phyloP scores from a whole-genome alignment of 768 basidiomycete genomes.

The Pulveroboletus sp. region DNA sequence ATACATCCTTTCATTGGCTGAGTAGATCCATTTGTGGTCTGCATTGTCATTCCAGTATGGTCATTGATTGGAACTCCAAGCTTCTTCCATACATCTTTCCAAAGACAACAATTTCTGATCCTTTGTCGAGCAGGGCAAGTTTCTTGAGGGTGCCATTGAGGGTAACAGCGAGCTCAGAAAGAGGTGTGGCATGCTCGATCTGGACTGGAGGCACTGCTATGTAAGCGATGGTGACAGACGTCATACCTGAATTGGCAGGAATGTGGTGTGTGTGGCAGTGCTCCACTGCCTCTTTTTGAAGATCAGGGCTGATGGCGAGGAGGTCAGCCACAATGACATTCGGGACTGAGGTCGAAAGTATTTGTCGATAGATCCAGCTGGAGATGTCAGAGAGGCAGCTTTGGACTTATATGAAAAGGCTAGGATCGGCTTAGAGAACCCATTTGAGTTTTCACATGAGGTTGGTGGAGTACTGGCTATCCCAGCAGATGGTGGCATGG shows the following conservation, averaged over 20 bases:
- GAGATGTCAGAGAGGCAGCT: not conserved
- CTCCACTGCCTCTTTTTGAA: constrained; percentile 5
- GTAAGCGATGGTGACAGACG: not conserved
- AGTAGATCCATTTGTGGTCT: constrained; percentile 17
- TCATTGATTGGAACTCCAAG: constrained; percentile 14
- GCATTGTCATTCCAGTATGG: constrained; percentile 18
- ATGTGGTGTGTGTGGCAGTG: constrained; percentile 1
- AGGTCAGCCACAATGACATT: constrained; percentile 9
- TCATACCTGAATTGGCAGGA: not conserved
- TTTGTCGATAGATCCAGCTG: not conserved
- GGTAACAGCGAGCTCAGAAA: not conserved
- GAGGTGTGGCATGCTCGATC: constrained; percentile 4
- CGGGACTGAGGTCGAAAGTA: constrained; percentile 1
- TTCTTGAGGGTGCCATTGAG: not conserved
- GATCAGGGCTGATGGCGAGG: constrained; percentile 13
- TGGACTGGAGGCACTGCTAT: not conserved
- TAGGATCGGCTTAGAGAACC: not conserved
- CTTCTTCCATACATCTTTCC: constrained; percentile 13
- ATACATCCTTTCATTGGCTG: constrained; percentile 1
- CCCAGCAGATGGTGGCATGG: too few relatives aligned
- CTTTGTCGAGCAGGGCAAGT: not conserved
- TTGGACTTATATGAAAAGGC: constrained; percentile 13
- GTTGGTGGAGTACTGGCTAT: too few relatives aligned
- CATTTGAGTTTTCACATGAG: too few relatives aligned
- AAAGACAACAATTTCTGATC: constrained; percentile 27